Percentiles rank a stretch among this genome's conserved stretches.
These are phyloP conservation scores for Oryza rufipogon DNA, from an alignment of 176 grass and related monocot genomes.

Conservation along the genomic window DNA sequence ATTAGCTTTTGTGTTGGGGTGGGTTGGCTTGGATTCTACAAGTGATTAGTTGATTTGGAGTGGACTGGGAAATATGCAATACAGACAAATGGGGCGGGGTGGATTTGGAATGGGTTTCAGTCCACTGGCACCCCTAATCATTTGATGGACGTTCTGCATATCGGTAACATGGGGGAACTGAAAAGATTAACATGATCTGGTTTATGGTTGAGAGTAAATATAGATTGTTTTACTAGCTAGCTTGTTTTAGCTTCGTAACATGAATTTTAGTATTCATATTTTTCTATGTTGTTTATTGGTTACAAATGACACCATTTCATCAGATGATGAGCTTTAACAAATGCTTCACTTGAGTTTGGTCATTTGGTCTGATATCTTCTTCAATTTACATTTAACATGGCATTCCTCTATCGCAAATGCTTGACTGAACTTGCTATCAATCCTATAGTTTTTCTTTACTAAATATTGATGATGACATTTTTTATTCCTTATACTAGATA, in stretches of 20 bases:
- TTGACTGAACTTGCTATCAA: slow-evolving; percentile 8
- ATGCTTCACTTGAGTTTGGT: not conserved
- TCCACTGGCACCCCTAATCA: too few relatives aligned
- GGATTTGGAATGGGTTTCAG: too few relatives aligned
- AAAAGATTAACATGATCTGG: not conserved
- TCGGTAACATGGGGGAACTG: not conserved
- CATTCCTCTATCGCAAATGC: not conserved
- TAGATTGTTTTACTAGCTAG: not conserved
- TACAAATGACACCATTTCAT: not conserved
- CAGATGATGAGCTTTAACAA: not conserved
- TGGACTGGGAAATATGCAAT: too few relatives aligned
- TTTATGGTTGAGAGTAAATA: not conserved
- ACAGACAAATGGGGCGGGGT: too few relatives aligned
- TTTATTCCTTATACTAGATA: not conserved
- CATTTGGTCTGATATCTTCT: not conserved
- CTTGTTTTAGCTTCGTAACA: not conserved
- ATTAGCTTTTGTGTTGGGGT: too few relatives aligned
- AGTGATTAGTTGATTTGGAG: too few relatives aligned
- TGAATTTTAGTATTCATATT: not conserved
- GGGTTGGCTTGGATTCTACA: too few relatives aligned
- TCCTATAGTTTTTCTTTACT: slow-evolving; percentile 7
- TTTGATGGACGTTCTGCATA: not conserved
- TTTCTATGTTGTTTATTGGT: slow-evolving; percentile 6
- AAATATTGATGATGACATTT: not conserved
- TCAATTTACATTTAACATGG: not conserved